These are phyloP conservation scores for Vicia faba DNA, from an alignment of 306 rosid genomes.

Conservation along the genomic window DNA sequence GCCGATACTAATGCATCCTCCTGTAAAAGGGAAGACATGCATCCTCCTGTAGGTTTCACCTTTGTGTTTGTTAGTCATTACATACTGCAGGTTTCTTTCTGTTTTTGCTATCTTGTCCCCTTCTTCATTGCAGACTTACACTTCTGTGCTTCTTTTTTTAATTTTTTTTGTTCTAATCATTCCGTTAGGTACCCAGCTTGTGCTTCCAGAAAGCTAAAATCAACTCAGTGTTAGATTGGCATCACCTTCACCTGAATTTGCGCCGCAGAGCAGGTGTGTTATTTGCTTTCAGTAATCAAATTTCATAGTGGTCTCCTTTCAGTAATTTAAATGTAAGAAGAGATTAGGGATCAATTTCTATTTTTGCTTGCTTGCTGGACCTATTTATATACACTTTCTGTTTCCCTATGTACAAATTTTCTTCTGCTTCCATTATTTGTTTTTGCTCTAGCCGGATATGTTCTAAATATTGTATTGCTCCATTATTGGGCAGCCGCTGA, in stretches of 20 bases:
- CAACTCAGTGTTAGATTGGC: constrained; percentile 87
- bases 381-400: constrained; percentile 13
- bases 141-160: constrained; percentile 5
- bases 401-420: constrained; percentile 27
- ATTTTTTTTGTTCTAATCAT: constrained; percentile 27
- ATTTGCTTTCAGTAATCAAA: no score
- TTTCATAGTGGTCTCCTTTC: no score
- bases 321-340: no score
- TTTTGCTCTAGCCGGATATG: constrained; percentile 53
- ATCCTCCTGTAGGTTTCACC: constrained; percentile 3
- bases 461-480: constrained; percentile 66
- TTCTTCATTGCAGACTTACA: constrained; percentile 7
- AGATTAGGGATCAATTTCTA: constrained; percentile 8
- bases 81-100: constrained; percentile 12
- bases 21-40: constrained; percentile 5
- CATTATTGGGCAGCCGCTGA: constrained; percentile 71
- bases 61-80: not conserved
- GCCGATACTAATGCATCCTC: not conserved
- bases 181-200: constrained; percentile 82
- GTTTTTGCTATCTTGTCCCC: constrained; percentile 2
- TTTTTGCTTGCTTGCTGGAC: constrained; percentile 8
- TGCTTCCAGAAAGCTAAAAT: constrained; percentile 78
- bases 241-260: no score
- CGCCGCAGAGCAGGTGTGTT: no score
- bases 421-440: constrained; percentile 26